Base-by-base conservation (phyloP, 2,329 filamentous ascomycete species). In the Fusarium redolens region DNA sequence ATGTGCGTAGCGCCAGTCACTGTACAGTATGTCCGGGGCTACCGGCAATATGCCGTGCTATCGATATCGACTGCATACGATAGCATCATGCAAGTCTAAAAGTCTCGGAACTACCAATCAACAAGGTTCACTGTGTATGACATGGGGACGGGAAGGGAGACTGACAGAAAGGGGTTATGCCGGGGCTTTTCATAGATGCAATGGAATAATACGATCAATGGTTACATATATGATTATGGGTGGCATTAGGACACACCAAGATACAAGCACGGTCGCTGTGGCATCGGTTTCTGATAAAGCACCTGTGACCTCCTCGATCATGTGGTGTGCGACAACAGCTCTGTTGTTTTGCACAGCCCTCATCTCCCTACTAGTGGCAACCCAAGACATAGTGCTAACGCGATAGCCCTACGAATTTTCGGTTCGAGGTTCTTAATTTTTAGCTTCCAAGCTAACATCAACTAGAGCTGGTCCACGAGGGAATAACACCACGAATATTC, bases 11-110 rank as follows among this genome's bases (percentile, higher is more conserved):
- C 50, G 45, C 45, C 64, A 56, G 47, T 61, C 37, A 67, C n/a
- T 54, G 20, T 40, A 28, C 22, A 54, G 31, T 44, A 47, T 51
- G 40, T 30, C 45, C 50, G 65, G 65, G 65, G 50, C 40, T 69
- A 51, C 51, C 65, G 50, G 65, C 45, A 69, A 58, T 58, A 65
- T 58, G 41, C 63, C 41, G 40, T 52, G 28, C 45, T 44, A 30
- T 66, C 43, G 28, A 61, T 58, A 52, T 47, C 37, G 41, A 65
- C 44, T 43, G 37, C 48, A 38, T 43, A 28, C 37, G 33, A 55
- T 35, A 62, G 55, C 37, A 50, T 28, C 33, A 69, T 52, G 57
- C 58, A 69, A 38, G 44, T 38, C 33, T 55, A 45, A 35, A 51
- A 38, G 50, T 33, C 43, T 44, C 43, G 22, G 31, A 48, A 45